Conservation (phyloP, 257 asterid genomes). For the Gentiana straminea region DNA sequence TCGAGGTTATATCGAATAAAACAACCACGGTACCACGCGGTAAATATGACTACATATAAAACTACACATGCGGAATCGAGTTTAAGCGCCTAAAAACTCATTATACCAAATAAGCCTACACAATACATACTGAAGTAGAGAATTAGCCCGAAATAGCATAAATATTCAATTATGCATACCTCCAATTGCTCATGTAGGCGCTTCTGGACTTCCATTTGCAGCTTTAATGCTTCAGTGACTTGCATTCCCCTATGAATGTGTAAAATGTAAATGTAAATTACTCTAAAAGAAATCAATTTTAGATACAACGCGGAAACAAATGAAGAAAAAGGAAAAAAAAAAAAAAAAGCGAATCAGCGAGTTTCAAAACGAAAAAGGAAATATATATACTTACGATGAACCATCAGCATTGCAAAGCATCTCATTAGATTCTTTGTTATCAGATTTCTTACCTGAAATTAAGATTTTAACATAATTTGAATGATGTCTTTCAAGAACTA, state of each 20-base stretch:
- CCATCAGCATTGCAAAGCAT: constrained; percentile 68
- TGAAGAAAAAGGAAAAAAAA: neutral
- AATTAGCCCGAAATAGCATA: no score
- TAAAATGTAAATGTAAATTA: no score
- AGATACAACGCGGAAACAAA: no score
- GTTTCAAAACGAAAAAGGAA: constrained; percentile 1
- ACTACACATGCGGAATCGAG: constrained; percentile 1
- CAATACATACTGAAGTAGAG: no score
- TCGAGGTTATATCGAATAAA: no score
- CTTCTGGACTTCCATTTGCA: constrained; percentile 99
- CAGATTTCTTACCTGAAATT: constrained; percentile 47
- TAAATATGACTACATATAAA: neutral
- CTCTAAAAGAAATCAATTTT: no score
- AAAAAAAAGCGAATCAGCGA: neutral
- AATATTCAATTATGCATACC: constrained; percentile 27
- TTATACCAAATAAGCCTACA: no score
- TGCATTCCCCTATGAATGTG: constrained; percentile 58
- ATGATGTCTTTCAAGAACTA: constrained; percentile 2
- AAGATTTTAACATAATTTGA: constrained; percentile 11
- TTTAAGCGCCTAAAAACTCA: no score
- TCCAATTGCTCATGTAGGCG: constrained; percentile 91
- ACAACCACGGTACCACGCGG: no score
- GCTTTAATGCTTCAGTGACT: constrained; percentile 81
- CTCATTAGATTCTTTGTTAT: constrained; percentile 71
- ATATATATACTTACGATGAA: constrained; percentile 63